These are phyloP conservation scores for Penicillium glabrum DNA, from an alignment of 2,329 filamentous ascomycete species.

Conservation along the genomic window DNA sequence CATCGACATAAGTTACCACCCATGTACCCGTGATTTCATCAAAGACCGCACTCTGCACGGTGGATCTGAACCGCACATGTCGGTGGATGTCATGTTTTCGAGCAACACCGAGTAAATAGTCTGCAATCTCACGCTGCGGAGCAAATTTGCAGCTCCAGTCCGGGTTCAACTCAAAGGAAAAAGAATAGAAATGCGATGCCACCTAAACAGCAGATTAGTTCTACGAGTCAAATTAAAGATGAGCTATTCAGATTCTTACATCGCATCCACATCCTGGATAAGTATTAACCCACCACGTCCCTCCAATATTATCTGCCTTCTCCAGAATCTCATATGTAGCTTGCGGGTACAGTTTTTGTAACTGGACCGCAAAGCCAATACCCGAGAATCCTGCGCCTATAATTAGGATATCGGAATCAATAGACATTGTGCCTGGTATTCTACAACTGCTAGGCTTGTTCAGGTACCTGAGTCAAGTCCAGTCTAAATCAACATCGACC, in stretches of 20 bases:
- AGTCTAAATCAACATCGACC: neutral
- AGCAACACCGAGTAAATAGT: too few species aligned
- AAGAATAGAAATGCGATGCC: slow-evolving; percentile 44
- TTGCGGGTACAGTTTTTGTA: slow-evolving; percentile 41
- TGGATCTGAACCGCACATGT: slow-evolving; percentile 19
- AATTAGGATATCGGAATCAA: slow-evolving; percentile 49
- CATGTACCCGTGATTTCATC: neutral
- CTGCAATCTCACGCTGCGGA: too few species aligned
- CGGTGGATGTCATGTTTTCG: slow-evolving; percentile 3
- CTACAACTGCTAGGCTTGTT: neutral
- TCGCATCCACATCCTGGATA: slow-evolving; percentile 42
- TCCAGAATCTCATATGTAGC: slow-evolving; percentile 47
- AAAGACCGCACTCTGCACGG: slow-evolving; percentile 14
- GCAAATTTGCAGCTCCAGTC: slow-evolving; percentile 36
- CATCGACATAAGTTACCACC: slow-evolving; percentile 24
- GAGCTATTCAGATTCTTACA: slow-evolving; percentile 14
- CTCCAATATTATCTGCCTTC: slow-evolving; percentile 40
- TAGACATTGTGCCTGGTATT: slow-evolving; percentile 11
- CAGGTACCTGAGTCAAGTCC: neutral
- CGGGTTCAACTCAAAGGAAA: slow-evolving; percentile 44
- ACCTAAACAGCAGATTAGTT: slow-evolving; percentile 20
- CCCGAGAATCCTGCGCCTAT: slow-evolving; percentile 53
- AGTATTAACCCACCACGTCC: slow-evolving; percentile 37
- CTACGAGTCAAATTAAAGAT: neutral
- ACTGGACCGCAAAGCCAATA: slow-evolving; percentile 47